Base-by-base conservation (phyloP, 2,329 filamentous ascomycete genomes). In the Penicillium decumbens region DNA sequence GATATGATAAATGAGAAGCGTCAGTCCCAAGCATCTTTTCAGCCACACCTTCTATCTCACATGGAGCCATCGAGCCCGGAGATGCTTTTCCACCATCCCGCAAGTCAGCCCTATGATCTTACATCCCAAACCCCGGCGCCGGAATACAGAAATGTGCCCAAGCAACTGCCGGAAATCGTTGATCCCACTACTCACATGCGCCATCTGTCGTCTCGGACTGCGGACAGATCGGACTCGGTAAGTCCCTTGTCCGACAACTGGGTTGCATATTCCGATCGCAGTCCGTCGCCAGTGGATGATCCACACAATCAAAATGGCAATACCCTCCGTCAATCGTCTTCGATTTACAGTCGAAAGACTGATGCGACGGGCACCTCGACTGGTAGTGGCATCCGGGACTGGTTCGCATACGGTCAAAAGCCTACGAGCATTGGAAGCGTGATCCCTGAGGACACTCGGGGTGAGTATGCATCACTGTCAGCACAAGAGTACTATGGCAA, bases 11-110 rank as follows among this genome's bases (percentile, higher is more conserved):
- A 67, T 37, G 73, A 73, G 20, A 71, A 75, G 15, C 69, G 70
- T 13, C 68, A 77, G 13, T 68, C 77, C 8, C 79, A 80, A 50
- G 75, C 75, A 29, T 71, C 73, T 39, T 78, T 80, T 1, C 70
- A 70, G 51, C 54, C 63, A 51, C 48, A 71, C 55, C 58, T 50
- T 25, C 58, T 54, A 43, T 68, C 64, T 42, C 67, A 56, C 52
- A 62, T 64, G 18, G 62, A 68, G 42, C 57, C 64, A 15, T 58
- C 64, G 23, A 64, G 64, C 38, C 65, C 68, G 2, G 61, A 66
- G 25, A 56, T 60, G 46, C 59, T 63, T 4, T 64, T 67, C 50
- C 61, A 63, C 12, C 57, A 65, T 13, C 57, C 61, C 12, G 53
- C 48, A 1, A 65, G 58, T 41, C 58, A 63, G 35, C 50, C 66